Percentiles rank a stretch among this genome's conserved stretches.
Conservation (phyloP, 768 basidiomycete species). For the Rhodosporidiobolus sp. region DNA sequence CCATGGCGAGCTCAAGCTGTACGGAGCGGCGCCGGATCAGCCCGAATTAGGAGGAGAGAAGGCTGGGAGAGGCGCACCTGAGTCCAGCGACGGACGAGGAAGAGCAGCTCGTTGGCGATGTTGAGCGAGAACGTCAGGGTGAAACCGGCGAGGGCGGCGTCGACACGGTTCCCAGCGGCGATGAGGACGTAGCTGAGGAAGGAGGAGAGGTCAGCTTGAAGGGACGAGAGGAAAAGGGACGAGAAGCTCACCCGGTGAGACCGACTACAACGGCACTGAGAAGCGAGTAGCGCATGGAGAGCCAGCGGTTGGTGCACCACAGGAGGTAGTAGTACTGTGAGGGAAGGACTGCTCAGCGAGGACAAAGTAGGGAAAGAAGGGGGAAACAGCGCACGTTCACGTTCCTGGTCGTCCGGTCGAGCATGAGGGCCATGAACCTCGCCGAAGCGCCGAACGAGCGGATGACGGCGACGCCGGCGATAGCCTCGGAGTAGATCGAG, state of each 20-base stretch:
- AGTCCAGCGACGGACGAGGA: slow-evolving; percentile 43
- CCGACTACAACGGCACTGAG: slow-evolving; percentile 39
- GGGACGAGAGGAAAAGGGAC: neutral
- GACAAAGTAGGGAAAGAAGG: too few species aligned
- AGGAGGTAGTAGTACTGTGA: neutral
- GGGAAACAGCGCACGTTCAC: slow-evolving; percentile 37
- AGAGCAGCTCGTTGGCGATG: slow-evolving; percentile 43
- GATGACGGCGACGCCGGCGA: slow-evolving; percentile 46
- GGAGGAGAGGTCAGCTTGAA: neutral
- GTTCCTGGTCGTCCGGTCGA: slow-evolving; percentile 41
- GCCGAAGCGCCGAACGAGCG: slow-evolving; percentile 43
- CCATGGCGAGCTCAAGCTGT: slow-evolving; percentile 44
- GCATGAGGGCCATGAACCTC: slow-evolving; percentile 39
- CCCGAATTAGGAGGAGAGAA: neutral
- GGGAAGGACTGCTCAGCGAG: neutral
- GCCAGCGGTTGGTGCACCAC: slow-evolving; percentile 39
- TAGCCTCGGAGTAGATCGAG: slow-evolving; percentile 45
- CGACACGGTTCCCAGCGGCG: slow-evolving; percentile 32
- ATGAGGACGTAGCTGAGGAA: slow-evolving; percentile 39
- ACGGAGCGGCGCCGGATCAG: neutral
- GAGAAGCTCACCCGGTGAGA: slow-evolving; percentile 18
- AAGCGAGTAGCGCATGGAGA: slow-evolving; percentile 42
- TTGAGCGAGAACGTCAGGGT: slow-evolving; percentile 35
- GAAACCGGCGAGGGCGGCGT: slow-evolving; percentile 40
- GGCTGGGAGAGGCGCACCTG: too few species aligned